phyloP scores from a whole-genome alignment of 495 filamentous ascomycete species.

The Sordaria brevicollis region DNA sequence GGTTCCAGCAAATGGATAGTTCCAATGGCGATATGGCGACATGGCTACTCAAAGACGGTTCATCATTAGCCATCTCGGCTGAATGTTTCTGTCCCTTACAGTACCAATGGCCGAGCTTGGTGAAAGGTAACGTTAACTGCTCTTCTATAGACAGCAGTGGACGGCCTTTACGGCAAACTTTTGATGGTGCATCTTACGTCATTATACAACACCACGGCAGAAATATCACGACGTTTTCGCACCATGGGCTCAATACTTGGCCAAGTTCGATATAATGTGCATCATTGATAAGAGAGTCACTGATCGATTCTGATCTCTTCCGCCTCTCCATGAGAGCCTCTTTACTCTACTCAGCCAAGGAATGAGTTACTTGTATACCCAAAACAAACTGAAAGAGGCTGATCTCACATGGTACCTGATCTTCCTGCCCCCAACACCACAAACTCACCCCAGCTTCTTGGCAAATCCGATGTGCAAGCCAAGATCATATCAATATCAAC shows the following conservation, averaged over 20 bases:
- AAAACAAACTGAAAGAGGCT: background rate
- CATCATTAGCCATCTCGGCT: slow-evolving; percentile 23
- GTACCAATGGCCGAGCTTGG: background rate
- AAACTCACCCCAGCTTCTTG: slow-evolving; percentile 7
- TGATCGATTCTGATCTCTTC: background rate
- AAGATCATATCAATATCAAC: slow-evolving; percentile 5
- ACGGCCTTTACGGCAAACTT: background rate
- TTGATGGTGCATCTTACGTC: too few relatives aligned
- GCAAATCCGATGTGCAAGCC: slow-evolving; percentile 18
- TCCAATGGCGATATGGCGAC: background rate
- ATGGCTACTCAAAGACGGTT: background rate
- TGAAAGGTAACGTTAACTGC: slow-evolving; percentile 10
- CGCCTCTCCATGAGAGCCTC: background rate
- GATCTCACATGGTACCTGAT: background rate
- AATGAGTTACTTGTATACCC: too few relatives aligned
- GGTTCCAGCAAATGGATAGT: background rate
- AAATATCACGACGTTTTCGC: too few relatives aligned
- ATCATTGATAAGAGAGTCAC: too few relatives aligned
- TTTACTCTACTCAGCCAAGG: too few relatives aligned
- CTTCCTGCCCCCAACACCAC: background rate
- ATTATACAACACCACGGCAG: too few relatives aligned
- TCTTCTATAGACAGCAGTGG: background rate
- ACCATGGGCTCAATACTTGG: background rate
- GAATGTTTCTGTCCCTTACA: slow-evolving; percentile 9
- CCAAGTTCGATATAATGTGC: too few relatives aligned